These are phyloP conservation scores for Claviceps spartinae DNA, from an alignment of 2,329 filamentous ascomycete genomes.

Conservation along the genomic window DNA sequence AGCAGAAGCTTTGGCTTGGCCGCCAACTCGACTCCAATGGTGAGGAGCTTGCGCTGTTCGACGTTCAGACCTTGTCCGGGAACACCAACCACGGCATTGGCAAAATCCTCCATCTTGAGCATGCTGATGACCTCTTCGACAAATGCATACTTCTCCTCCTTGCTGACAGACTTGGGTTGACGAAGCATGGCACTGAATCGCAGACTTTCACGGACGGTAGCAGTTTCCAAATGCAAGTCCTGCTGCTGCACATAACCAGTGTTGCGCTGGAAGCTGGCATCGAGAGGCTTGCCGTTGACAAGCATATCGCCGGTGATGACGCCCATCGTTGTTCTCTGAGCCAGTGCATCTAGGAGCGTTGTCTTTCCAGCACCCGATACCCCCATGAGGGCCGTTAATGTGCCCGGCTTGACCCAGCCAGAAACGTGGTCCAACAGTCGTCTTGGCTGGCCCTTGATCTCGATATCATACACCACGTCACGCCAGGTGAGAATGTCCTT, in stretches of 20 bases:
- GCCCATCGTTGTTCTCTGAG: slow-evolving; percentile 42
- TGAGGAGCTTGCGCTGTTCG: slow-evolving; percentile 48
- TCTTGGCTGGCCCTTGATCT: slow-evolving; percentile 61
- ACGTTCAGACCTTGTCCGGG: slow-evolving; percentile 48
- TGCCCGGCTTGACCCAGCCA: slow-evolving; percentile 84
- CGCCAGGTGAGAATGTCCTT: slow-evolving; percentile 63
- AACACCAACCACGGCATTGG: slow-evolving; percentile 50
- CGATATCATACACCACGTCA: slow-evolving; percentile 55
- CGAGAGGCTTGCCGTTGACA: slow-evolving; percentile 44
- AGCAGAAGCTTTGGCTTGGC: slow-evolving; percentile 44
- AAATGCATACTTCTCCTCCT: slow-evolving; percentile 44
- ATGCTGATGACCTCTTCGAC: slow-evolving; percentile 53
- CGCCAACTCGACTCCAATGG: slow-evolving; percentile 46
- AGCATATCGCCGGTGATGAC: slow-evolving; percentile 54
- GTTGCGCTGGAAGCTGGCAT: slow-evolving; percentile 47
- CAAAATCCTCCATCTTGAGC: slow-evolving; percentile 53
- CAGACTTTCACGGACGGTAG: slow-evolving; percentile 41
- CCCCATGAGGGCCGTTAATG: slow-evolving; percentile 65
- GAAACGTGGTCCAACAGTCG: slow-evolving; percentile 65
- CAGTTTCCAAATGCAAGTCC: slow-evolving; percentile 41
- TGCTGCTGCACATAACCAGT: slow-evolving; percentile 57
- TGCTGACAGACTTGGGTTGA: slow-evolving; percentile 39
- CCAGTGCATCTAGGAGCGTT: slow-evolving; percentile 28
- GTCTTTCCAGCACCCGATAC: slow-evolving; percentile 36
- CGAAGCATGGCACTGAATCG: slow-evolving; percentile 43